Evolutionary conservation across 495 filamentous ascomycete genomes (phyloP).

Genomic region (Daldinia loculata): DNA sequence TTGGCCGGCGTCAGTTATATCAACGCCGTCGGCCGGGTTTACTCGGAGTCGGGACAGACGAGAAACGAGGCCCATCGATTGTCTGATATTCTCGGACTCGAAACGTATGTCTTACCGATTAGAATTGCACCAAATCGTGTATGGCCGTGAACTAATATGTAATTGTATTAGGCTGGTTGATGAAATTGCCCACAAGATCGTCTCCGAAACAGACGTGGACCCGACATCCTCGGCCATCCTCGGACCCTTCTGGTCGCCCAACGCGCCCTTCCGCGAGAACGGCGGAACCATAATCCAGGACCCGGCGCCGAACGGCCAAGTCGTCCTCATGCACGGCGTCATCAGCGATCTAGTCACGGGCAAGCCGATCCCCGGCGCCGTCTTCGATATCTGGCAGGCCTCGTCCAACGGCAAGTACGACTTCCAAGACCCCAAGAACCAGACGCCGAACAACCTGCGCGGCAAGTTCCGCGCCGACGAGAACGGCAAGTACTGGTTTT

Average conservation of each 20-base stretch:
- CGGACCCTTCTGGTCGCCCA: constrained; percentile 87
- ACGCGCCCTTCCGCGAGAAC: constrained; percentile 77
- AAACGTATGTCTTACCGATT: constrained; percentile 66
- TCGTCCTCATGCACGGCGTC: constrained; percentile 78
- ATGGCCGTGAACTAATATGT: background rate
- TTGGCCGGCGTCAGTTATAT: constrained; percentile 74
- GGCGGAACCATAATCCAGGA: constrained; percentile 77
- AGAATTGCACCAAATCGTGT: background rate
- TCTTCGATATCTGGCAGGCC: constrained; percentile 88
- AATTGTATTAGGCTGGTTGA: constrained; percentile 69
- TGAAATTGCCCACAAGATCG: constrained; percentile 83
- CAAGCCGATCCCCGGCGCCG: constrained; percentile 72
- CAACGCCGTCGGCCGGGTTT: constrained; percentile 63
- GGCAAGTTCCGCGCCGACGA: constrained; percentile 83
- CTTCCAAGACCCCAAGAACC: constrained; percentile 82
- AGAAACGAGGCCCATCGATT: constrained; percentile 82
- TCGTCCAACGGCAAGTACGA: constrained; percentile 87
- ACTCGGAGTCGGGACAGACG: constrained; percentile 57
- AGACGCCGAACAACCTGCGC: constrained; percentile 81
- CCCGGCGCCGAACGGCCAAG: constrained; percentile 66
- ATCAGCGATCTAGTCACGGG: constrained; percentile 77
- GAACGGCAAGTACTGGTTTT: constrained; percentile 78
- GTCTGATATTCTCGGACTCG: constrained; percentile 81
- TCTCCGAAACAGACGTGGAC: constrained; percentile 71
- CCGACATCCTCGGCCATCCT: constrained; percentile 86